Base-by-base conservation (phyloP, 495 filamentous ascomycete genomes). In the Penicillium goetzii region DNA sequence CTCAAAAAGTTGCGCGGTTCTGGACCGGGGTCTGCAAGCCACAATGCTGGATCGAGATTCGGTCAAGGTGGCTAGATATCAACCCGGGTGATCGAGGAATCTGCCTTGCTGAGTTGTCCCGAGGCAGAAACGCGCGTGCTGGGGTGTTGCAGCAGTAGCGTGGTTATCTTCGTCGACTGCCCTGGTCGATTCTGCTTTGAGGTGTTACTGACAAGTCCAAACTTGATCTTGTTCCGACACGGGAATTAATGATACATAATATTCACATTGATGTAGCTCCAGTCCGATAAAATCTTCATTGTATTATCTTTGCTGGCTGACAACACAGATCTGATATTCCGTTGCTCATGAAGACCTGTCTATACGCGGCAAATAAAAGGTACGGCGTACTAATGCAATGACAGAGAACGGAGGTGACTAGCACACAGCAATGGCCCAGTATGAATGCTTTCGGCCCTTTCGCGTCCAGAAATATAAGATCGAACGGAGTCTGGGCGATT, bases 341-440 rank as follows among this genome's bases (percentile, higher is more conserved):
- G 51, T 60, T 72, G 63, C 61, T 60, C 50, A 70, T 53, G 25
- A 28, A 61, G 57, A 65, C 61, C 66, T 69, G 68, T 72, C 67
- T 73, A 76, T 72, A 64, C 45, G 65, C 34, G n/a, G 61, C 65
- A 56, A 51, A 56, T 66, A 45, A 58, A 61, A 59, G 45, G 36
- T 63, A 59, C 58, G 56, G 25, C 53, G 28, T 66, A 68, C 23
- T 57, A 64, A 72, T 70, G 62, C 70, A 73, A 30, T 64, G 59
- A 52, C 25, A 49, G 45, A 53, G 58, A 38, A 58, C 49, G 60
- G 49, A 17, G 59, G 25, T 26, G 49, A 51, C 28, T 54, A 56
- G 33, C 28, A 30, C 47, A 10, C 23, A 30, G 47, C 47, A 30
- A 30, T 47, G 21, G n/a, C 32, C 12, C 11, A 21, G 30, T 8